A percentile compares a stretch with the other conserved stretches of the same genome.
phyloP scores from a whole-genome alignment of 352 stramenopile species.

The Phytophthora pini region DNA sequence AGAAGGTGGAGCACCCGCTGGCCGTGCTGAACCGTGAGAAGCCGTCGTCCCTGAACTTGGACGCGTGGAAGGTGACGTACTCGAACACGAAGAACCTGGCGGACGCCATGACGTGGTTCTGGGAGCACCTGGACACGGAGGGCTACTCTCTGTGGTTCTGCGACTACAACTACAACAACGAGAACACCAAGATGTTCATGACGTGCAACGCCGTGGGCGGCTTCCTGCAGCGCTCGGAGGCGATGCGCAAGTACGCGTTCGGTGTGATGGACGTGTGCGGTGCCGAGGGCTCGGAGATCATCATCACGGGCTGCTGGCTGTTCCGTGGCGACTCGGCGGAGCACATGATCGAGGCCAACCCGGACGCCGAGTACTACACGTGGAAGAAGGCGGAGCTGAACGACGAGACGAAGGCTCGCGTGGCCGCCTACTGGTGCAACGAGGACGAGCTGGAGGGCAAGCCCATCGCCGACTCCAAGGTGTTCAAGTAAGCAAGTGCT shows the following conservation, averaged over 20 bases:
- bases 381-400: slow-evolving; percentile 87
- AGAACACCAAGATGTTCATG: slow-evolving; percentile 95
- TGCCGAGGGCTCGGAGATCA: slow-evolving; percentile 69
- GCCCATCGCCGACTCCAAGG: slow-evolving; percentile 91
- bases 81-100: slow-evolving; percentile 88
- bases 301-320: slow-evolving; percentile 92
- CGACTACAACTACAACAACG: slow-evolving; percentile 95
- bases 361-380: slow-evolving; percentile 94
- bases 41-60: slow-evolving; percentile 79
- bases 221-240: slow-evolving; percentile 93
- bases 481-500: slow-evolving; percentile 91
- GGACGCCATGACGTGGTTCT: slow-evolving; percentile 93
- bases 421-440: slow-evolving; percentile 90
- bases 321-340: slow-evolving; percentile 89
- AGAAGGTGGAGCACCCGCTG: slow-evolving; percentile 88
- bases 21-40: slow-evolving; percentile 88
- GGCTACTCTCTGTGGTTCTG: slow-evolving; percentile 93
- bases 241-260: slow-evolving; percentile 94
- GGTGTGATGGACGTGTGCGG: slow-evolving; percentile 86
- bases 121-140: slow-evolving; percentile 87
- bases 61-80: slow-evolving; percentile 94
- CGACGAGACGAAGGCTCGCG: slow-evolving; percentile 77
- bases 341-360: slow-evolving; percentile 91
- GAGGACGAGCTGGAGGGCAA: slow-evolving; percentile 91
- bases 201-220: slow-evolving; percentile 92